Evolutionary conservation across 2,329 filamentous ascomycete genomes (phyloP).

Genomic region (Monilinia polystroma): DNA sequence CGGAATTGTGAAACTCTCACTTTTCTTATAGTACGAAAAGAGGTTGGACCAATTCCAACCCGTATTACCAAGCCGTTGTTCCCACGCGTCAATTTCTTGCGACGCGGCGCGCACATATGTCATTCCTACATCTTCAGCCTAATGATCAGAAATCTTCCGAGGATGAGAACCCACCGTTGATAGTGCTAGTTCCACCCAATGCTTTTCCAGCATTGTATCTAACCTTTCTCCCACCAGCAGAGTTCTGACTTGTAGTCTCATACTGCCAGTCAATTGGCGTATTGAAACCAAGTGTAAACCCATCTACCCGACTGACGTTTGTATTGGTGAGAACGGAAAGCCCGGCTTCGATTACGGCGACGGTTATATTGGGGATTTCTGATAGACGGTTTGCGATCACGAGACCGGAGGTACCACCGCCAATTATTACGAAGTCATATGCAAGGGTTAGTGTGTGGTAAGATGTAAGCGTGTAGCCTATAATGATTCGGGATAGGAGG

Average conservation of each 20-base stretch:
- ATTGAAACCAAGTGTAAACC: conserved; percentile 24
- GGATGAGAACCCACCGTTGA: conserved; percentile 39
- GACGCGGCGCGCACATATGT: conserved; percentile 29
- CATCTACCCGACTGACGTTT: conserved; percentile 26
- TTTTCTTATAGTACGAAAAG: conserved; percentile 47
- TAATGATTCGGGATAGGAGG: neutral
- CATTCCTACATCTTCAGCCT: conserved; percentile 41
- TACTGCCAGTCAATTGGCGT: conserved; percentile 32
- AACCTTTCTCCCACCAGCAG: conserved; percentile 23
- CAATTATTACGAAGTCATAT: conserved; percentile 30
- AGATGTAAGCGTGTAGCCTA: conserved; percentile 3
- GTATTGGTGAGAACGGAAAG: conserved; percentile 25
- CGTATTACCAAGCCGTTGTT: conserved; percentile 40
- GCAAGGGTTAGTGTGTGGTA: neutral
- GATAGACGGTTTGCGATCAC: conserved; percentile 32
- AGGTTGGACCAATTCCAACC: conserved; percentile 47
- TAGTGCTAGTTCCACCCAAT: conserved; percentile 28
- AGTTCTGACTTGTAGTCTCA: conserved; percentile 24
- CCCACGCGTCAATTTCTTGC: conserved; percentile 47
- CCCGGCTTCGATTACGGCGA: conserved; percentile 34
- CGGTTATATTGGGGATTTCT: conserved; percentile 25
- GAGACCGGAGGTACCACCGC: conserved; percentile 31
- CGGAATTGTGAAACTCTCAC: conserved; percentile 32
- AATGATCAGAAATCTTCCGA: neutral
- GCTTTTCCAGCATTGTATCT: conserved; percentile 28